Conservation (phyloP, 805 yeast genomes). For the Aciculoconidium aculeatum region DNA sequence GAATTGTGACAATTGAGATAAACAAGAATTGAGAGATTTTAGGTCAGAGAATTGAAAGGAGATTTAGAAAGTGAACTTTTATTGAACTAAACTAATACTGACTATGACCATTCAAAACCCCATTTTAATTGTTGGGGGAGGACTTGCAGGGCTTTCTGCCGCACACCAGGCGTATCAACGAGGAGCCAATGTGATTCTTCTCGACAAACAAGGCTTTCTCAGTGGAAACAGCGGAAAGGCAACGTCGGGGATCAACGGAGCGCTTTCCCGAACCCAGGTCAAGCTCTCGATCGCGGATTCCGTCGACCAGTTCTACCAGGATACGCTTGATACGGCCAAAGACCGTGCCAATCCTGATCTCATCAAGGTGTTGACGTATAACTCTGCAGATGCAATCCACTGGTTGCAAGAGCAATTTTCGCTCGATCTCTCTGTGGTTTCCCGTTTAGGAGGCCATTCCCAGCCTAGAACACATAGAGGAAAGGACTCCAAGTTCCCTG, state of each 20-base stretch:
- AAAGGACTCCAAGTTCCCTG: constrained; percentile 57
- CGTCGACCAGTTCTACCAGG: constrained; percentile 53
- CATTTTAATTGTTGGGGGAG: constrained; percentile 57
- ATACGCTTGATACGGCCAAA: constrained; percentile 64
- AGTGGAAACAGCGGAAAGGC: constrained; percentile 67
- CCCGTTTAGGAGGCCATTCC: constrained; percentile 82
- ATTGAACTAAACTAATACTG: no score
- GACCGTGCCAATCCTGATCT: constrained; percentile 52
- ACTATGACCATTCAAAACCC: constrained; percentile 30
- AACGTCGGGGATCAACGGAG: constrained; percentile 70
- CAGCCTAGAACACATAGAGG: constrained; percentile 80
- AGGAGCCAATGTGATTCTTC: constrained; percentile 47
- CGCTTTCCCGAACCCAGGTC: constrained; percentile 57
- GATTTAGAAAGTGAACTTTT: no score
- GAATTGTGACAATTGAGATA: no score
- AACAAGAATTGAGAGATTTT: no score
- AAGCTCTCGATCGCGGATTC: constrained; percentile 46
- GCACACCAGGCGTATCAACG: constrained; percentile 51
- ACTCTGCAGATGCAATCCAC: constrained; percentile 61
- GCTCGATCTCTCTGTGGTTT: constrained; percentile 58
- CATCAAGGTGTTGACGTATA: constrained; percentile 53
- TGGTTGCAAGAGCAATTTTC: constrained; percentile 66
- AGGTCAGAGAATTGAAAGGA: no score
- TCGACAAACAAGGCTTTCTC: constrained; percentile 56
- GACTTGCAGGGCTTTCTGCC: constrained; percentile 58